These are phyloP conservation scores for Pseudognaphalium luteoalbum DNA, from an alignment of 129 eudicot species.

Conservation along the genomic window DNA sequence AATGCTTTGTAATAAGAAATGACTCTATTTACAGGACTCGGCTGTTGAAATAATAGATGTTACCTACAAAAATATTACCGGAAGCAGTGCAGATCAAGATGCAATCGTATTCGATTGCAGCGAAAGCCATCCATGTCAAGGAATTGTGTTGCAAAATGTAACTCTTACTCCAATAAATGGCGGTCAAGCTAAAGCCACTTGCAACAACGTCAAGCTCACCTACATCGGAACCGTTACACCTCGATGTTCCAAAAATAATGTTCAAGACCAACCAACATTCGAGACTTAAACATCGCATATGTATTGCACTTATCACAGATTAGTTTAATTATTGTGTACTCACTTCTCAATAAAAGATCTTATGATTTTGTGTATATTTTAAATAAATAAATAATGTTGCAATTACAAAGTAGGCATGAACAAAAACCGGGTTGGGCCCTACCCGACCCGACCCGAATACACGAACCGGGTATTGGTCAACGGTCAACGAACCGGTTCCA, in stretches of 20 bases:
- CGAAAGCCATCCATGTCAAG: conserved; percentile 65
- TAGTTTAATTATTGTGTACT: not conserved
- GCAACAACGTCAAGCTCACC: conserved; percentile 52
- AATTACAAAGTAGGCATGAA: too few species aligned
- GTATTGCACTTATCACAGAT: not conserved
- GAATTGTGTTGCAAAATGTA: conserved; percentile 52
- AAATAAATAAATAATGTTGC: too few species aligned
- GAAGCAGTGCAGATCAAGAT: conserved; percentile 57
- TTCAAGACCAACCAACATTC: conserved; percentile 18
- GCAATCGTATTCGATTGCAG: conserved; percentile 68
- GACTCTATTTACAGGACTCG: conserved; percentile 40
- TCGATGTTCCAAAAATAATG: conserved; percentile 37
- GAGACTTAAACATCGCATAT: not conserved
- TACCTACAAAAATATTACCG: conserved; percentile 59
- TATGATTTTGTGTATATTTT: too few species aligned
- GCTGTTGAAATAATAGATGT: conserved; percentile 78
- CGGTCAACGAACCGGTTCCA: too few species aligned
- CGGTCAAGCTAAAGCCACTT: conserved; percentile 43
- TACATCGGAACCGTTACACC: conserved; percentile 44
- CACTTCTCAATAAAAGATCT: not conserved
- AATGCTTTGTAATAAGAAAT: not conserved
- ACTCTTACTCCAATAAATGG: conserved; percentile 31
- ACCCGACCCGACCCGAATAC: too few species aligned
- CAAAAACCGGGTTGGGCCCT: too few species aligned
- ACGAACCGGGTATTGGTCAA: too few species aligned